Conservation (phyloP, 2,329 filamentous ascomycete genomes). For the Conoideocrella luteorostrata region DNA sequence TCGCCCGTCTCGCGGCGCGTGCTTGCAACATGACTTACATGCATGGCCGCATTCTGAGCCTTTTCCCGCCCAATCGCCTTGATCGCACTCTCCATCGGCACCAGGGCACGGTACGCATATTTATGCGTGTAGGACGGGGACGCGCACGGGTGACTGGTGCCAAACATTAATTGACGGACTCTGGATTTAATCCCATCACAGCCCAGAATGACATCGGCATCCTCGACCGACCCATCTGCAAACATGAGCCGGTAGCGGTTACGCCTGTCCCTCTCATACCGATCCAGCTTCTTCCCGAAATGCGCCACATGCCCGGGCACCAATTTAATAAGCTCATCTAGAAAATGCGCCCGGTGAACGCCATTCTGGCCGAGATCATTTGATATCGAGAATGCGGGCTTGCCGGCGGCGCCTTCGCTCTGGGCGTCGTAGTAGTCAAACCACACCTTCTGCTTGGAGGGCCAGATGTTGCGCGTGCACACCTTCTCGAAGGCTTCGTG, state of each 20-base stretch:
- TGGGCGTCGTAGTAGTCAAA: slow-evolving; percentile 14
- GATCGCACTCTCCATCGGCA: slow-evolving; percentile 45
- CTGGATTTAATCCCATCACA: slow-evolving; percentile 60
- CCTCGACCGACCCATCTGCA: slow-evolving; percentile 24
- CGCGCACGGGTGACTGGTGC: slow-evolving; percentile 28
- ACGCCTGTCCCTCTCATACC: slow-evolving; percentile 20
- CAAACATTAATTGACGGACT: slow-evolving; percentile 43
- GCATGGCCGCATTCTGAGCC: slow-evolving; percentile 18
- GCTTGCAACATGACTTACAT: no score
- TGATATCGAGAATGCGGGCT: slow-evolving; percentile 1
- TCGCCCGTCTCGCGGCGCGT: no score
- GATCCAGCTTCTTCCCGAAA: slow-evolving; percentile 28
- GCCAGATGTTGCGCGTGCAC: slow-evolving; percentile 10
- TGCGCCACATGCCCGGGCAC: slow-evolving; percentile 25
- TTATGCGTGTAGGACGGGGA: slow-evolving; percentile 44
- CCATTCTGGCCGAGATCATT: slow-evolving; percentile 21
- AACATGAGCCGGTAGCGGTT: slow-evolving; percentile 27
- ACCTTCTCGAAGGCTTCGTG: slow-evolving; percentile 19
- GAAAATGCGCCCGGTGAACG: slow-evolving; percentile 31
- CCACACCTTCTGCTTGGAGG: slow-evolving; percentile 6
- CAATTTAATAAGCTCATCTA: slow-evolving; percentile 32
- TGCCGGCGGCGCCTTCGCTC: not conserved
- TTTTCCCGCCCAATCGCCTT: slow-evolving; percentile 36
- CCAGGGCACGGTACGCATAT: slow-evolving; percentile 47
- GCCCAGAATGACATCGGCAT: slow-evolving; percentile 40